Evolutionary conservation across 2,329 filamentous ascomycete genomes (phyloP).

Genomic region (Aspergillus quadrilineatus): DNA sequence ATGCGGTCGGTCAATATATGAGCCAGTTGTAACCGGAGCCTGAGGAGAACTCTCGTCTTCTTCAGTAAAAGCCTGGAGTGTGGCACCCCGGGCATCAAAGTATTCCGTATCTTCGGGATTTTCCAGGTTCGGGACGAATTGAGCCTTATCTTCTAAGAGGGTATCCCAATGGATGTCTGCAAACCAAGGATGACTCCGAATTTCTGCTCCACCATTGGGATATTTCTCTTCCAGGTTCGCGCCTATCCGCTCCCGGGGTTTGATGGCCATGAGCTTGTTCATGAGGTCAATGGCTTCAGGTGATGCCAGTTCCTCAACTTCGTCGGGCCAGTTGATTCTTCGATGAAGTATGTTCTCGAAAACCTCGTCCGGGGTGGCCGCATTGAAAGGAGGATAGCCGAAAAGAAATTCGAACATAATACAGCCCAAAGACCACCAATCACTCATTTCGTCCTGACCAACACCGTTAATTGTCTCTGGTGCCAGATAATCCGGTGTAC

Average conservation of each 20-base stretch:
- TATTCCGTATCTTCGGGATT: slow-evolving; percentile 98
- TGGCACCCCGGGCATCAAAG: slow-evolving; percentile 88
- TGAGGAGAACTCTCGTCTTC: slow-evolving; percentile 83
- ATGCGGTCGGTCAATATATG: slow-evolving; percentile 87
- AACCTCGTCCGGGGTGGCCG: slow-evolving; percentile 82
- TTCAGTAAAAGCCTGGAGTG: slow-evolving; percentile 85
- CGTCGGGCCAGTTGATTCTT: slow-evolving; percentile 88
- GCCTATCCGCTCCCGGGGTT: slow-evolving; percentile 78
- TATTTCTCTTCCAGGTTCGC: slow-evolving; percentile 82
- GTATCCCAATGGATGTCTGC: slow-evolving; percentile 83
- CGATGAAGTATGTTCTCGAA: slow-evolving; percentile 94
- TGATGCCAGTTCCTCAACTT: slow-evolving; percentile 75
- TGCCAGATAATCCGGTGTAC: slow-evolving; percentile 93
- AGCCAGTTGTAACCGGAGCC: slow-evolving; percentile 65
- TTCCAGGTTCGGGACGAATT: slow-evolving; percentile 88
- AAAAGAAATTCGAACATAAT: slow-evolving; percentile 96
- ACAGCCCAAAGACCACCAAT: slow-evolving; percentile 99
- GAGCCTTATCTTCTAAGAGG: slow-evolving; percentile 88
- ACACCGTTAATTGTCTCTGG: slow-evolving; percentile 95
- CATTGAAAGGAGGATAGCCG: slow-evolving; percentile 91
- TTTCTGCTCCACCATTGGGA: slow-evolving; percentile 82
- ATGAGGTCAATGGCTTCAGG: slow-evolving; percentile 90
- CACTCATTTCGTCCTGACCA: slow-evolving; percentile 94
- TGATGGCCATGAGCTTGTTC: slow-evolving; percentile 82
- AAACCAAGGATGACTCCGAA: slow-evolving; percentile 88